Conservation (phyloP, 192 early-diverging fungal species). For the Entophlyctis helioformis region DNA sequence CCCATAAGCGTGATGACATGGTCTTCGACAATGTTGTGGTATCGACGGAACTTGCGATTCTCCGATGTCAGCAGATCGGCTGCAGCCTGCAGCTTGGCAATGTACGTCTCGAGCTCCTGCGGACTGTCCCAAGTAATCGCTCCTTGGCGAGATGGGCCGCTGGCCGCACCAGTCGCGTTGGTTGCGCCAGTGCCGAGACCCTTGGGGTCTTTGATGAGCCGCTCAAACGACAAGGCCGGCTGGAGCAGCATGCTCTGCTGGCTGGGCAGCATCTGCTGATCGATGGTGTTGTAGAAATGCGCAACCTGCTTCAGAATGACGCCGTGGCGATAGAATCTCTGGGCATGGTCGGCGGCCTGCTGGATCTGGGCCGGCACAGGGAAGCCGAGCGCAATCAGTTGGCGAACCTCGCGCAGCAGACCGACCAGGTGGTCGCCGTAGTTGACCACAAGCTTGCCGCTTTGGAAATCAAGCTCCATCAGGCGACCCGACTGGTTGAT, state of each 20-base stretch:
- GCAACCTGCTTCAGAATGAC: constrained; percentile 45
- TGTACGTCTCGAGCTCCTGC: constrained; percentile 30
- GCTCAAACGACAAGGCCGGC: constrained; percentile 38
- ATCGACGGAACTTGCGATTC: constrained; percentile 32
- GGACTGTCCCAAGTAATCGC: constrained; percentile 26
- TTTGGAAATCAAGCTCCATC: constrained; percentile 35
- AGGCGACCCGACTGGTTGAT: constrained; percentile 16
- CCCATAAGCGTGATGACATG: constrained; percentile 22
- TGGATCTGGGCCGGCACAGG: constrained; percentile 28
- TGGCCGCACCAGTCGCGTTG: too few relatives aligned
- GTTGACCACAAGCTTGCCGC: constrained; percentile 36
- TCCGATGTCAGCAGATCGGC: constrained; percentile 29
- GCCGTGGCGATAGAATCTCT: constrained; percentile 36
- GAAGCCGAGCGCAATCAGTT: constrained; percentile 39
- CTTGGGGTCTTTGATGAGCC: constrained; percentile 28
- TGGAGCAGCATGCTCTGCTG: constrained; percentile 43
- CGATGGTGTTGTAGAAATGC: constrained; percentile 53
- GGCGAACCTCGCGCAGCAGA: constrained; percentile 33
- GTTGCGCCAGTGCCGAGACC: constrained; percentile 4
- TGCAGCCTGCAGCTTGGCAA: constrained; percentile 24
- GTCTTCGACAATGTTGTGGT: constrained; percentile 28
- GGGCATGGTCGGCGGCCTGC: constrained; percentile 25
- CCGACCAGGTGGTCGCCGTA: constrained; percentile 32
- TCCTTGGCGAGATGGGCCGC: not conserved
- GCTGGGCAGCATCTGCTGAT: constrained; percentile 43